Percentiles rank a stretch among this genome's conserved stretches.
Evolutionary conservation across 2,329 filamentous ascomycete species (phyloP).

Genomic region (Claviceps maximensis): DNA sequence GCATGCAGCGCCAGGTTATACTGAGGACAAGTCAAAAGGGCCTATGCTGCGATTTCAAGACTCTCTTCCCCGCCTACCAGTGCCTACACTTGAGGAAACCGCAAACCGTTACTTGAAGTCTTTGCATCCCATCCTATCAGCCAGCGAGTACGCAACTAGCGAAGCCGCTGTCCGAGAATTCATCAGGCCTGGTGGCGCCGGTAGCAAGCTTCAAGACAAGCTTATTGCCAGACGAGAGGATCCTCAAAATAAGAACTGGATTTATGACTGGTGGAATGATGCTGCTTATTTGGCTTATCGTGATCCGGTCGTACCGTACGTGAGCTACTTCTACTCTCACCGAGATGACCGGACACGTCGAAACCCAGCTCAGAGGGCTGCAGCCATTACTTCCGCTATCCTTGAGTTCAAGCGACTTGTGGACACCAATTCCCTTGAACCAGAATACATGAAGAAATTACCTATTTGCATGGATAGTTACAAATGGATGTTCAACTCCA

Average conservation of each 20-base stretch:
- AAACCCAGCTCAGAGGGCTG: conserved; percentile 83
- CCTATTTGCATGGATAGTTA: conserved; percentile 98
- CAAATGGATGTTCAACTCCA: conserved; percentile 97
- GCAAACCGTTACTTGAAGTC: conserved; percentile 68
- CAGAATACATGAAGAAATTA: conserved; percentile 96
- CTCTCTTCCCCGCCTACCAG: conserved; percentile 66
- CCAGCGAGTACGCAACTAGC: conserved; percentile 55
- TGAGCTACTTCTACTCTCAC: conserved; percentile 99
- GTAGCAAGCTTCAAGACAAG: conserved; percentile 76
- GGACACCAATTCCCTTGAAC: conserved; percentile 69
- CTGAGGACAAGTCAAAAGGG: conserved; percentile 66
- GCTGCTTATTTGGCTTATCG: conserved; percentile 85
- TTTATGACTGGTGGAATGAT: conserved; percentile 97
- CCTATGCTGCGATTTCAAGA: conserved; percentile 76
- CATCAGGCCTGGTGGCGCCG: conserved; percentile 71
- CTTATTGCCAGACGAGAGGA: conserved; percentile 67
- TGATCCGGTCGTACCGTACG: conserved; percentile 92
- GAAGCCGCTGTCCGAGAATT: conserved; percentile 82
- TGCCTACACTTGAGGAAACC: conserved; percentile 73
- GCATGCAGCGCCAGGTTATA: conserved; percentile 49
- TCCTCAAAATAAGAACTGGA: conserved; percentile 79
- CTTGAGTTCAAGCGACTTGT: conserved; percentile 94
- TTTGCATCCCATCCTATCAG: conserved; percentile 59
- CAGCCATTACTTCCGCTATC: conserved; percentile 71
- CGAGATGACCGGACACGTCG: conserved; percentile 80